These are phyloP conservation scores for Polytrichum formosum DNA, from an alignment of 225 moss, liverwort and hornwort genomes.

Conservation along the genomic window DNA sequence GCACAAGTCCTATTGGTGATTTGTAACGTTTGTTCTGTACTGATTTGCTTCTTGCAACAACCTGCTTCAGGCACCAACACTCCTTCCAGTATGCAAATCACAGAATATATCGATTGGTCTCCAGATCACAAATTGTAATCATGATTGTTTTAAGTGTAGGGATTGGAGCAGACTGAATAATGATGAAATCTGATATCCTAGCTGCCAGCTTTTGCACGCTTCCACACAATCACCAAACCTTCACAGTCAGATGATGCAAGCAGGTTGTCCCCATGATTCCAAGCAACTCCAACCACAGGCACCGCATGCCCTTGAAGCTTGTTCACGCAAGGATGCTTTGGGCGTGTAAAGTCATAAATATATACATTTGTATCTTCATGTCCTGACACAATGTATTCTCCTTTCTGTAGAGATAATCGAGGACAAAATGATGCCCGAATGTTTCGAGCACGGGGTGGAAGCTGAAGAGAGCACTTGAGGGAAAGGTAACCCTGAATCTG, in stretches of 20 bases:
- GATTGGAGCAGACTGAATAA: not conserved
- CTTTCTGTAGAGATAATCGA: conserved; percentile 85
- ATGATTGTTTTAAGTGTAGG: no score
- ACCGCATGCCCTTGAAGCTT: conserved; percentile 96
- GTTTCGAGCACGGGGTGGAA: conserved; percentile 82
- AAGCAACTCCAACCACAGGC: conserved; percentile 90
- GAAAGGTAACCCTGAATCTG: conserved; percentile 83
- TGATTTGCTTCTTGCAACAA: no score
- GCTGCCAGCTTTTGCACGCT: conserved; percentile 51
- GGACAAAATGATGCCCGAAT: conserved; percentile 94
- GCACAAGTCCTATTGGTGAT: no score
- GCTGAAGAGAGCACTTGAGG: conserved; percentile 84
- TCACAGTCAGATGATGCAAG: conserved; percentile 94
- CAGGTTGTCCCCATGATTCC: conserved; percentile 95
- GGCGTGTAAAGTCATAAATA: conserved; percentile 94
- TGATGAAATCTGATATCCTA: conserved; percentile 11
- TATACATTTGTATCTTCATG: conserved; percentile 94
- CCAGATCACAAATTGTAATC: no score
- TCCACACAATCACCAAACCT: conserved; percentile 96
- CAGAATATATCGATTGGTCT: no score
- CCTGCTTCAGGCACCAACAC: no score
- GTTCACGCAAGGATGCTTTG: conserved; percentile 91
- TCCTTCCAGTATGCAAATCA: no score
- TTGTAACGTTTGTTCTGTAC: no score
- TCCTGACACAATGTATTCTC: conserved; percentile 92